These are phyloP conservation scores for Penicillium silybi DNA, from an alignment of 495 filamentous ascomycete species.

Conservation along the genomic window DNA sequence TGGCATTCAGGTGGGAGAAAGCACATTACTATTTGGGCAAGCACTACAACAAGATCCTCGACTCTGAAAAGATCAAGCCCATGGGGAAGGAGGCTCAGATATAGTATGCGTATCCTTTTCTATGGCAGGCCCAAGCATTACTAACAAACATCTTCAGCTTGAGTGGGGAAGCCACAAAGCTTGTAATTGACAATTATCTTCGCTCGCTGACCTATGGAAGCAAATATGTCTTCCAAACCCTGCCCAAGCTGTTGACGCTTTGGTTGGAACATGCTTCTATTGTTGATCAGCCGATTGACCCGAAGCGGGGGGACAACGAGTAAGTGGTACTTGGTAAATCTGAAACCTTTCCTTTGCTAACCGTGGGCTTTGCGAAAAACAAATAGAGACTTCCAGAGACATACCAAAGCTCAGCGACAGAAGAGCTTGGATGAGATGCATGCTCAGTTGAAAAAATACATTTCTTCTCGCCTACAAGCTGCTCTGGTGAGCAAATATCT, in stretches of 20 bases:
- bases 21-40: slow-evolving; percentile 95
- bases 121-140: background rate
- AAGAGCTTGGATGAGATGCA: slow-evolving; percentile 69
- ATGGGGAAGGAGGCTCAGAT: slow-evolving; percentile 56
- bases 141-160: slow-evolving; percentile 26
- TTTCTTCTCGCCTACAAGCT: slow-evolving; percentile 65
- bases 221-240: slow-evolving; percentile 91
- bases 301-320: slow-evolving; percentile 59
- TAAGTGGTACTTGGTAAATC: slow-evolving; percentile 19
- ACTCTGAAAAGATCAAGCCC: slow-evolving; percentile 77
- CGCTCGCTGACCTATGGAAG: slow-evolving; percentile 80
- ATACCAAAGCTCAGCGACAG: slow-evolving; percentile 53
- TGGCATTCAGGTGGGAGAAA: slow-evolving; percentile 73
- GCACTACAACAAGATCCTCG: slow-evolving; percentile 94
- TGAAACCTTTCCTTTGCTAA: background rate
- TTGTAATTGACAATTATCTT: slow-evolving; percentile 90
- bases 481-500: slow-evolving; percentile 49
- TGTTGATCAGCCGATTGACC: slow-evolving; percentile 62
- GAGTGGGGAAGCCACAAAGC: slow-evolving; percentile 77
- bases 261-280: slow-evolving; percentile 89
- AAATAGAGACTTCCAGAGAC: slow-evolving; percentile 51
- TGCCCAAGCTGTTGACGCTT: slow-evolving; percentile 84
- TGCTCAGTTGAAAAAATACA: slow-evolving; percentile 66
- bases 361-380: background rate
- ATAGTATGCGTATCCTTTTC: slow-evolving; percentile 35